phyloP scores from a whole-genome alignment of 140 eudicot genomes.

The Cichorium intybus region DNA sequence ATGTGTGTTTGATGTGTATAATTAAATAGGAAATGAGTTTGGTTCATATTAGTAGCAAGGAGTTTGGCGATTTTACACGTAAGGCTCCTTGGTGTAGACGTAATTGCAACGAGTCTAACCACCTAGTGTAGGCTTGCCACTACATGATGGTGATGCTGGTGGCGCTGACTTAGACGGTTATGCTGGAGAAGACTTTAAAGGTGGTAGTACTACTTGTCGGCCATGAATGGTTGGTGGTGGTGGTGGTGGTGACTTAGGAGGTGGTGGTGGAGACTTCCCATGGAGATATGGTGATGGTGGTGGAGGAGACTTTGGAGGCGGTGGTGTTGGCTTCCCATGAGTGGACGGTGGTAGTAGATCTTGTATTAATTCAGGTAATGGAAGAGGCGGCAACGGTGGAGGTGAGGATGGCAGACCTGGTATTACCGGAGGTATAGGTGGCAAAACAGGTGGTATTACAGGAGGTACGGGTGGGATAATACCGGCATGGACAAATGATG shows the following conservation, averaged over 20 bases:
- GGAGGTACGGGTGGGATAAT: too few species aligned
- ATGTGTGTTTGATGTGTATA: too few species aligned
- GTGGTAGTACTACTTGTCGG: too few species aligned
- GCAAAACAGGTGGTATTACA: too few species aligned
- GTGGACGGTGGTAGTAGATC: neutral
- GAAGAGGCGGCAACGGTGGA: neutral
- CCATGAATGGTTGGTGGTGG: slow-evolving; percentile 11
- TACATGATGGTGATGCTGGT: neutral
- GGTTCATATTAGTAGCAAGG: neutral
- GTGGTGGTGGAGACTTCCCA: slow-evolving; percentile 25
- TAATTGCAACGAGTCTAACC: neutral
- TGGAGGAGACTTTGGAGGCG: neutral
- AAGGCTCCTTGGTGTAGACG: neutral
- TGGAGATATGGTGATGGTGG: slow-evolving; percentile 23
- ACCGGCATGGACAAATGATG: too few species aligned
- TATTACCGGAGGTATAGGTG: too few species aligned
- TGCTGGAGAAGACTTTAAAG: slow-evolving; percentile 3
- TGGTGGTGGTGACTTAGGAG: slow-evolving; percentile 27
- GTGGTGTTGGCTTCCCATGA: neutral
- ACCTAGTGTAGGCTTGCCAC: neutral
- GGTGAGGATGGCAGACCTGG: too few species aligned
- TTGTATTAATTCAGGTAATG: too few species aligned
- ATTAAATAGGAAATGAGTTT: neutral
- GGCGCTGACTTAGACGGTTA: neutral
- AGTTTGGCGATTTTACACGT: neutral